Percentiles rank a stretch among this genome's conserved stretches.
Conservation (phyloP, 352 stramenopile species). For the Phytophthora quininea region DNA sequence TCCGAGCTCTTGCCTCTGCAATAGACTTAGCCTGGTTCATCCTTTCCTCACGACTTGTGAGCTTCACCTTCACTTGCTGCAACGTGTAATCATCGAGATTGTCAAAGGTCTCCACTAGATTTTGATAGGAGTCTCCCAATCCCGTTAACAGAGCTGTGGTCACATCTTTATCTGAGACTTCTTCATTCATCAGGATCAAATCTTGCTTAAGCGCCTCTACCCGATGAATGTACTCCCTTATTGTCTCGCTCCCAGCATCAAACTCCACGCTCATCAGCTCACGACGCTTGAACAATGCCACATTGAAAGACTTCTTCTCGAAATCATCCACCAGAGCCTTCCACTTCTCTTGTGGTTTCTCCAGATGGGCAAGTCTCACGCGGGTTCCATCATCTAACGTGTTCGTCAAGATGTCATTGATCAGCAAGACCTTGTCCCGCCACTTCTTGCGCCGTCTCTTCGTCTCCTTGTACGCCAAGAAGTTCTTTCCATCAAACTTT, state of each 20-base stretch:
- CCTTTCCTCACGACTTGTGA: constrained; percentile 3
- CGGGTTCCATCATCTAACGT: constrained; percentile 17
- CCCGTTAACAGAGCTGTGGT: constrained; percentile 4
- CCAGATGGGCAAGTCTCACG: constrained; percentile 12
- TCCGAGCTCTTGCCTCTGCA: neutral
- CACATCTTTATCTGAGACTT: neutral
- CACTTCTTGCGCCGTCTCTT: constrained; percentile 10
- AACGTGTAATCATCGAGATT: constrained; percentile 7
- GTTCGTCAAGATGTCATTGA: constrained; percentile 23
- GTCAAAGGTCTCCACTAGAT: constrained; percentile 4
- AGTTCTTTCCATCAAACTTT: constrained; percentile 20
- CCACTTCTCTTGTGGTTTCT: constrained; percentile 17
- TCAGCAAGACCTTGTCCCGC: constrained; percentile 5
- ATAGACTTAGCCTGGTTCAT: constrained; percentile 4
- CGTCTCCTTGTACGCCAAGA: constrained; percentile 9
- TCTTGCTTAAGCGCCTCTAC: constrained; percentile 7
- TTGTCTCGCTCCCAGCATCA: neutral
- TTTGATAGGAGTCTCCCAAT: constrained; percentile 5
- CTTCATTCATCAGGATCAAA: constrained; percentile 1
- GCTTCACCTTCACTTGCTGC: constrained; percentile 10
- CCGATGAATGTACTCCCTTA: constrained; percentile 7
- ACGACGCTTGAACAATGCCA: constrained; percentile 4
- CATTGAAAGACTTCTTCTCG: constrained; percentile 20
- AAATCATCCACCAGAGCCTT: constrained; percentile 14
- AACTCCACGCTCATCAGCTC: constrained; percentile 6